These are phyloP conservation scores for Lagerstroemia speciosa DNA, from an alignment of 345 rosid species.

Conservation along the genomic window DNA sequence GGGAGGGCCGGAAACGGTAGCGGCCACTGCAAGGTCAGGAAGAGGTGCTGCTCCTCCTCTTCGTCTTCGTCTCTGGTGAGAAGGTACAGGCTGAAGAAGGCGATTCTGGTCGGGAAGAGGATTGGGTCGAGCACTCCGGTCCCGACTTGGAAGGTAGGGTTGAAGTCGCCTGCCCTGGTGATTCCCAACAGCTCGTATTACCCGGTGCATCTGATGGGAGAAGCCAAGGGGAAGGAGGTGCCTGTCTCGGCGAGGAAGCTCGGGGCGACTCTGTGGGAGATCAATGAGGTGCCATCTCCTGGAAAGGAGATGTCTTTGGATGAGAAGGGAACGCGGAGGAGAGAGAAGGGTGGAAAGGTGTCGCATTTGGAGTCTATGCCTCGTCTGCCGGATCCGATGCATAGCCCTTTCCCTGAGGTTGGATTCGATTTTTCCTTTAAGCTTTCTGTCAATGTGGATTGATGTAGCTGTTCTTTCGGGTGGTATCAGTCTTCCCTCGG, in stretches of 20 bases:
- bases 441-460: background rate
- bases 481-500: background rate
- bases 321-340: conserved; percentile 27
- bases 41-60: conserved; percentile 78
- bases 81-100: conserved; percentile 67
- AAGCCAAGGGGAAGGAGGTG: conserved; percentile 18
- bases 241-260: conserved; percentile 72
- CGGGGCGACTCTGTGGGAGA: conserved; percentile 86
- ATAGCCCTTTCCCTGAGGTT: conserved; percentile 50
- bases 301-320: conserved; percentile 10
- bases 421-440: too few species aligned
- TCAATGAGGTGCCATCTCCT: conserved; percentile 47
- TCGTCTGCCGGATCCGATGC: conserved; percentile 47
- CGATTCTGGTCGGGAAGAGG: conserved; percentile 55
- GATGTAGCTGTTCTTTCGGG: background rate
- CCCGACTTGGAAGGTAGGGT: conserved; percentile 46
- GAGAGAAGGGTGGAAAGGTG: conserved; percentile 20
- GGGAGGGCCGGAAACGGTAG: conserved; percentile 18
- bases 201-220: background rate
- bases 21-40: conserved; percentile 64
- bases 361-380: conserved; percentile 20
- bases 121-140: conserved; percentile 65
- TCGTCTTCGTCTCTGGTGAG: conserved; percentile 70
- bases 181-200: conserved; percentile 1
- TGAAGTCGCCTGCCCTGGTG: conserved; percentile 26